These are phyloP conservation scores for Fusarium citri DNA, from an alignment of 2,329 filamentous ascomycete genomes.

Conservation along the genomic window DNA sequence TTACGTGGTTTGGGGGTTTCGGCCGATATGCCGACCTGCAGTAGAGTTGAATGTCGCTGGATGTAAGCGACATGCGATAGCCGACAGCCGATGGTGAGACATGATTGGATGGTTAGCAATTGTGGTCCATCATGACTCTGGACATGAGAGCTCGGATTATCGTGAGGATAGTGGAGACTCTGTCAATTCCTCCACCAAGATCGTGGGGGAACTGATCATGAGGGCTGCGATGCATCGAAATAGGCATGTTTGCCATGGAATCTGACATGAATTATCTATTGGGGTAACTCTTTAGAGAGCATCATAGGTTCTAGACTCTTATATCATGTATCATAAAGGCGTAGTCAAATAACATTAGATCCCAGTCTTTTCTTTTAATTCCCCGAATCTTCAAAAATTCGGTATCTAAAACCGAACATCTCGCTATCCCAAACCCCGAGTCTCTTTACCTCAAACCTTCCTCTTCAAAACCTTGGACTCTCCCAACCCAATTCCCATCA, in stretches of 20 bases:
- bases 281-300: slow-evolving; percentile 13
- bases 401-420: slow-evolving; percentile 32
- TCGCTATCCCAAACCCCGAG: slow-evolving; percentile 1
- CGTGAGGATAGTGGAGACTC: slow-evolving; percentile 36
- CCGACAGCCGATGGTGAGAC: slow-evolving; percentile 19
- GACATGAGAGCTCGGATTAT: slow-evolving; percentile 40
- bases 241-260: background rate
- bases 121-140: slow-evolving; percentile 35
- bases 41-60: background rate
- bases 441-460: slow-evolving; percentile 41
- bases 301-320: slow-evolving; percentile 11
- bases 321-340: slow-evolving; percentile 7
- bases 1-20: slow-evolving; percentile 42
- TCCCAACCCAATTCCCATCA: slow-evolving; percentile 66
- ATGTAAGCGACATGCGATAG: slow-evolving; percentile 21
- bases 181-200: slow-evolving; percentile 38
- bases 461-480: slow-evolving; percentile 43
- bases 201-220: slow-evolving; percentile 24
- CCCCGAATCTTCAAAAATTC: slow-evolving; percentile 17
- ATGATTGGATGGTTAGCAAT: slow-evolving; percentile 15
- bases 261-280: too few species aligned
- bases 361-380: slow-evolving; percentile 6
- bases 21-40: slow-evolving; percentile 24
- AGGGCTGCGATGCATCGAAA: background rate
- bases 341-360: slow-evolving; percentile 7